Base-by-base conservation (phyloP, 139 green algal species). In the Bryopsis sp. region DNA sequence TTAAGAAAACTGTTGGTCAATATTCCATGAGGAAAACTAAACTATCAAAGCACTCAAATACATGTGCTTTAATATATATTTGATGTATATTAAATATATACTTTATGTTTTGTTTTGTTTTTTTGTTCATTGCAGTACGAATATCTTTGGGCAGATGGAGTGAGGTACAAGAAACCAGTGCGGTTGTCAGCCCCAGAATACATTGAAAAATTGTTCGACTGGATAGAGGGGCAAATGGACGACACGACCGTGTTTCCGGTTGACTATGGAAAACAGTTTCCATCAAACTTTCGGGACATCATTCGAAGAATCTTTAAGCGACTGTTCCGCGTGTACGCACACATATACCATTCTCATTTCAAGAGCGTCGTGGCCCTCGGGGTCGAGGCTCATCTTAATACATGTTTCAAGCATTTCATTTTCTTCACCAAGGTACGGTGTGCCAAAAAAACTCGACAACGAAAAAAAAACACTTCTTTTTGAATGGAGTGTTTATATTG, bases 311-410 rank as follows among this genome's bases (percentile, higher is more conserved):
- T 99, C 37, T 95, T 94, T 75, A 98, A 95, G 79, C 82, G 94
- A 2, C 81, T 99, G n/a, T 99, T 99, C 82, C 80, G 94, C 1
- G 94, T 99, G 6, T 99, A 98, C 72, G 94, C 88, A 1, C 94
- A 99, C 85, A 97, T 99, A 11, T 99, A 99, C 77, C 94, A 98
- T 78, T 93, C 83, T 3, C 94, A 99, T 79, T 99, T 99, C 83
- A 82, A 88, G 74, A 61, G 28, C 24, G n/a, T 64, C 3, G 32
- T 70, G 26, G 32, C 63, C 15, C 74, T 96, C 22, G 82, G 79
- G 8, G 85, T 91, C 72, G 89, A 98, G 72, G 87, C 93, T 1
- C 94, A 99, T 82, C 78, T 99, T 28, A 99, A 99, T 85, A 99
- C 93, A 15, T 97, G 90, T 81, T 99, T 99, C 85, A 97, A 97